Conservation (phyloP, 192 early-diverging fungal species). For the Coemansia sp. region DNA sequence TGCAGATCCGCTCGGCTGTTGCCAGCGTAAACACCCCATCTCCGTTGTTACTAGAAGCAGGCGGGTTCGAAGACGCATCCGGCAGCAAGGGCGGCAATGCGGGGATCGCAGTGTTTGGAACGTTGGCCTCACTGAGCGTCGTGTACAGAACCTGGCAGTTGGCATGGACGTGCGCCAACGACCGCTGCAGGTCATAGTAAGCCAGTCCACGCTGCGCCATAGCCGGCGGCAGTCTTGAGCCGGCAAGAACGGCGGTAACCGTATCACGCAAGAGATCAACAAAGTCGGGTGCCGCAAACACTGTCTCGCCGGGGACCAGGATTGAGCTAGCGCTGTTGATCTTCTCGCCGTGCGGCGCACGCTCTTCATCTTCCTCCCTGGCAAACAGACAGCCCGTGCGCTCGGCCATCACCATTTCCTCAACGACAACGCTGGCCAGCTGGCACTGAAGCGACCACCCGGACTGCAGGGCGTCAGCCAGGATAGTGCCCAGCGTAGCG, state of each 20-base stretch:
- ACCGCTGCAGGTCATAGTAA: conserved; percentile 4
- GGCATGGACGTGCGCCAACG: conserved; percentile 3
- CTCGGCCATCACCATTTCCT: conserved; percentile 75
- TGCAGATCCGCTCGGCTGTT: conserved; percentile 55
- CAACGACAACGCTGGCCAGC: conserved; percentile 71
- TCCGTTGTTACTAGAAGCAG: background rate
- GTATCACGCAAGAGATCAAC: conserved; percentile 58
- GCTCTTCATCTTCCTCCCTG: no score
- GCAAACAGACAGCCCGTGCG: conserved; percentile 26
- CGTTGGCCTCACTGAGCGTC: conserved; percentile 45
- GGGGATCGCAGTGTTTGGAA: background rate
- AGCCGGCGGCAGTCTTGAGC: background rate
- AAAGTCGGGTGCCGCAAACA: conserved; percentile 51
- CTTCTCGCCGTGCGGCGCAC: no score
- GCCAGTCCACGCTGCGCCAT: background rate
- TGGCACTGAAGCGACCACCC: conserved; percentile 78
- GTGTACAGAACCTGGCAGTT: conserved; percentile 9
- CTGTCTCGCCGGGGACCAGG: conserved; percentile 11
- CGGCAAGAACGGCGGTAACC: conserved; percentile 55
- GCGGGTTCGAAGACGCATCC: background rate
- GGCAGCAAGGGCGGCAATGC: background rate
- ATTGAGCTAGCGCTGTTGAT: background rate
- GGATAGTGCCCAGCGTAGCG: conserved; percentile 52
- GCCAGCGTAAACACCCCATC: conserved; percentile 59
- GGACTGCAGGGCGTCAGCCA: conserved; percentile 67